Conservation (phyloP, 2,329 filamentous ascomycete genomes). For the Ascochyta rabiei region DNA sequence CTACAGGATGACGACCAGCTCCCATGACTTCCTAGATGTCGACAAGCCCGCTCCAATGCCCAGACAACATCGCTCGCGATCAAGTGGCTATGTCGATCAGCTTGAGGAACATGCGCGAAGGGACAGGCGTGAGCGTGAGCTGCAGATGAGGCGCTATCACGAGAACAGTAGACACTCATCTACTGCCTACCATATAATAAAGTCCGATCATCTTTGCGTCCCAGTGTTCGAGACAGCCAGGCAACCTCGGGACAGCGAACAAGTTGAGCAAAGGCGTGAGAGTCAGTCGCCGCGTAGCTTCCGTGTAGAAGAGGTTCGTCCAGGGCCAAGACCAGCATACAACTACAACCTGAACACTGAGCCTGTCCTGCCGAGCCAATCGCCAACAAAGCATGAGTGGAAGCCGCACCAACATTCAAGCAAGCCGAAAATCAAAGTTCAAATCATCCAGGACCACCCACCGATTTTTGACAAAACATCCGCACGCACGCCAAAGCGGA, state of each 20-base stretch:
- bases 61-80: constrained; percentile 27
- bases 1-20: background rate
- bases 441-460: constrained; percentile 28
- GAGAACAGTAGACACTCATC: constrained; percentile 10
- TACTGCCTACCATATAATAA: constrained; percentile 6
- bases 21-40: background rate
- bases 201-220: constrained; percentile 29
- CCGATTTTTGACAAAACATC: background rate
- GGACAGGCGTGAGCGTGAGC: constrained; percentile 27
- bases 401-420: constrained; percentile 11
- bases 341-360: constrained; percentile 18
- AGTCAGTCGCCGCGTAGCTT: constrained; percentile 11
- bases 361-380: constrained; percentile 14
- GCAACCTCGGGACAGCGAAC: constrained; percentile 19
- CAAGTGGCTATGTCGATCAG: constrained; percentile 31
- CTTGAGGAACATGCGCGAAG: constrained; percentile 28
- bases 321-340: constrained; percentile 6
- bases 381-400: background rate
- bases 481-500: constrained; percentile 11
- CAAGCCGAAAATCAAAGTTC: constrained; percentile 30
- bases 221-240: constrained; percentile 23
- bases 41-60: background rate
- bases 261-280: constrained; percentile 6
- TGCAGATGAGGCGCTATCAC: constrained; percentile 32
- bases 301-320: constrained; percentile 26